Evolutionary conservation across 2,329 filamentous ascomycete genomes (phyloP).

Genomic region (Ophidiomyces ophidiicola): DNA sequence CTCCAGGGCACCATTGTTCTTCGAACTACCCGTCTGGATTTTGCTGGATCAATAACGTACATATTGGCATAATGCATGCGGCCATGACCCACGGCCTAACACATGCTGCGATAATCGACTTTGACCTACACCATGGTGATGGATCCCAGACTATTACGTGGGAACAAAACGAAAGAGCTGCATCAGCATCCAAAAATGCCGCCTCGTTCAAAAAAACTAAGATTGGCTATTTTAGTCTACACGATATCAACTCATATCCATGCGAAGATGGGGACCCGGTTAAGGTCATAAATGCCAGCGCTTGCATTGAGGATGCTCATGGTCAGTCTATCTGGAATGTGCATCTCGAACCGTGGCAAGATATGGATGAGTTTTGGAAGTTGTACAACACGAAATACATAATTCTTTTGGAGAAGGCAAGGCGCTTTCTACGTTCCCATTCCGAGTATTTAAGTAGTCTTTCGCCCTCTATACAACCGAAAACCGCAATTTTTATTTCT

Average conservation of each 20-base stretch:
- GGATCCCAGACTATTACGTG: conserved; percentile 93
- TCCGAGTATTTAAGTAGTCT: conserved; percentile 50
- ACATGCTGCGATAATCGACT: conserved; percentile 86
- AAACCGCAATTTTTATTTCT: conserved; percentile 83
- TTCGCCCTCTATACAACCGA: conserved; percentile 51
- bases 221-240: conserved; percentile 91
- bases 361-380: conserved; percentile 72
- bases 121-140: conserved; percentile 84
- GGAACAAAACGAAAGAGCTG: conserved; percentile 68
- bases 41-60: conserved; percentile 97
- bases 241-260: conserved; percentile 97
- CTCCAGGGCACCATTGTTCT: conserved; percentile 92
- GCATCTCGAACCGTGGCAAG: conserved; percentile 79
- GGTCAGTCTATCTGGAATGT: conserved; percentile 94
- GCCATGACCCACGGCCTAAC: conserved; percentile 74
- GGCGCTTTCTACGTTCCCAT: conserved; percentile 61
- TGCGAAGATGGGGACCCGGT: conserved; percentile 89
- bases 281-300: conserved; percentile 84
- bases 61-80: conserved; percentile 88
- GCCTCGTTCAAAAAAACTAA: conserved; percentile 67
- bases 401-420: conserved; percentile 66
- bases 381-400: conserved; percentile 72
- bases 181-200: conserved; percentile 54
- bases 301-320: conserved; percentile 90
- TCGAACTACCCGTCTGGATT: conserved; percentile 83